Conservation (phyloP, 2,329 filamentous ascomycete species). For the Coniella lustricola region DNA sequence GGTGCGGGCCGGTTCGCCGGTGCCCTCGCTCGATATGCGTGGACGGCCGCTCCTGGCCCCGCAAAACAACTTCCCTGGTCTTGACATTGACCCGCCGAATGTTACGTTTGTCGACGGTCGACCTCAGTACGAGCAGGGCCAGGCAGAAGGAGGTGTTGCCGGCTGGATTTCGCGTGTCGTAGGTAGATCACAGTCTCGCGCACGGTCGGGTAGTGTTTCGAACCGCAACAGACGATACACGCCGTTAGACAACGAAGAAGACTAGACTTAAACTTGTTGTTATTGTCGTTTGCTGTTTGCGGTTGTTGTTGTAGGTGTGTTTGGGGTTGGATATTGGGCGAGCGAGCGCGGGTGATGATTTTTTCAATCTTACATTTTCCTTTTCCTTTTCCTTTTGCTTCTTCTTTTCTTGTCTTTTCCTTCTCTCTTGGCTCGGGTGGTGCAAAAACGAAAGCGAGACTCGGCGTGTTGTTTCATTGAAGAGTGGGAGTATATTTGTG, state of each 20-base stretch:
- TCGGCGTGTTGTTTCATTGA: too few species aligned
- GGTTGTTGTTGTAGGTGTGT: not conserved
- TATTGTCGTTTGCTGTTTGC: not conserved
- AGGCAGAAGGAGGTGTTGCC: slow-evolving; percentile 33
- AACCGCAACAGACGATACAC: slow-evolving; percentile 31
- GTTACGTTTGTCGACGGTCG: slow-evolving; percentile 44
- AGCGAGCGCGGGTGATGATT: not conserved
- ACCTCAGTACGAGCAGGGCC: slow-evolving; percentile 24
- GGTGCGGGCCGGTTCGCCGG: slow-evolving; percentile 69
- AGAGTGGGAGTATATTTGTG: too few species aligned
- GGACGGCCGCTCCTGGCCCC: slow-evolving; percentile 46
- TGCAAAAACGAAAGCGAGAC: too few species aligned
- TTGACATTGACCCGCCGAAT: slow-evolving; percentile 74
- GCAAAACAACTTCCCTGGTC: slow-evolving; percentile 66
- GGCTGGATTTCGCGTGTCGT: slow-evolving; percentile 42
- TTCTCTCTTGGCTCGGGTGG: too few species aligned
- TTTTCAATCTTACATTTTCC: not conserved
- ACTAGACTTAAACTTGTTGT: slow-evolving; percentile 19
- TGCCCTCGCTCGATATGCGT: slow-evolving; percentile 68
- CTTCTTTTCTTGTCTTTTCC: not conserved
- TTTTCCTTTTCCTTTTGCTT: not conserved
- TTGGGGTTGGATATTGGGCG: not conserved
- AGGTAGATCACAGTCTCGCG: slow-evolving; percentile 24
- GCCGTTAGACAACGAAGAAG: slow-evolving; percentile 34
- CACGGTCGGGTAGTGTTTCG: slow-evolving; percentile 26